Conservation (phyloP, 2,329 filamentous ascomycete genomes). For the Decorospora gaudefroyi region DNA sequence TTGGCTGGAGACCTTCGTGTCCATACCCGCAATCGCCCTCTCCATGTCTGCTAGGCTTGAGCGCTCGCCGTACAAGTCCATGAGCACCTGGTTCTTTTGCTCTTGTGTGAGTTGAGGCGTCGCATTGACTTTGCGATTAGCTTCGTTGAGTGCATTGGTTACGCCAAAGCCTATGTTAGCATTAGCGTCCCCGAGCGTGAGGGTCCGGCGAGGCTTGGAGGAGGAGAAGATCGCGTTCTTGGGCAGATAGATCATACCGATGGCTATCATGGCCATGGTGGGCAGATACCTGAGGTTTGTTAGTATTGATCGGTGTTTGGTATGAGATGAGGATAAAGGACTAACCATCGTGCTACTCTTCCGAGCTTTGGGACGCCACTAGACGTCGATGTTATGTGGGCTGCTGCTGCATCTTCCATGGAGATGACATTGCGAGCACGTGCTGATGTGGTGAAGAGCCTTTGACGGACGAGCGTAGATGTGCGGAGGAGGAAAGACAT, state of each 20-base stretch:
- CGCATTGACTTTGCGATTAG: conserved; percentile 36
- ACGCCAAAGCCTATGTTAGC: conserved; percentile 43
- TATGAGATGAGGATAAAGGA: neutral
- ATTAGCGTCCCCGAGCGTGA: conserved; percentile 40
- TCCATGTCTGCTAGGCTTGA: conserved; percentile 44
- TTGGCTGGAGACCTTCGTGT: conserved; percentile 33
- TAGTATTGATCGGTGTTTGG: conserved; percentile 1
- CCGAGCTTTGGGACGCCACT: conserved; percentile 39
- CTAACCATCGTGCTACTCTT: conserved; percentile 41
- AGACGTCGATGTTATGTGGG: conserved; percentile 29
- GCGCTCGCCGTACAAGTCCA: conserved; percentile 40
- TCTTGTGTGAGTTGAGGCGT: conserved; percentile 34
- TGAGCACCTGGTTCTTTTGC: conserved; percentile 37
- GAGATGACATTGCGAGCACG: conserved; percentile 32
- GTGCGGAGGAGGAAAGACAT: conserved; percentile 40
- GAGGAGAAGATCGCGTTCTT: conserved; percentile 22
- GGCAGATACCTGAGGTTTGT: conserved; percentile 37
- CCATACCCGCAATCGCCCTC: conserved; percentile 36
- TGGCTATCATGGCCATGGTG: conserved; percentile 41
- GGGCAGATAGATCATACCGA: conserved; percentile 39
- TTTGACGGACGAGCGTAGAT: conserved; percentile 29
- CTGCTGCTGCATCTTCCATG: conserved; percentile 29
- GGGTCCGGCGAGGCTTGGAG: conserved; percentile 27
- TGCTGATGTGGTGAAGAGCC: conserved; percentile 40
- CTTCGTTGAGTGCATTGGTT: conserved; percentile 37